Evolutionary conservation across 768 basidiomycete species (phyloP), one percentile per base, ranked within the genome.

Genomic region (Podaxis sp.): DNA sequence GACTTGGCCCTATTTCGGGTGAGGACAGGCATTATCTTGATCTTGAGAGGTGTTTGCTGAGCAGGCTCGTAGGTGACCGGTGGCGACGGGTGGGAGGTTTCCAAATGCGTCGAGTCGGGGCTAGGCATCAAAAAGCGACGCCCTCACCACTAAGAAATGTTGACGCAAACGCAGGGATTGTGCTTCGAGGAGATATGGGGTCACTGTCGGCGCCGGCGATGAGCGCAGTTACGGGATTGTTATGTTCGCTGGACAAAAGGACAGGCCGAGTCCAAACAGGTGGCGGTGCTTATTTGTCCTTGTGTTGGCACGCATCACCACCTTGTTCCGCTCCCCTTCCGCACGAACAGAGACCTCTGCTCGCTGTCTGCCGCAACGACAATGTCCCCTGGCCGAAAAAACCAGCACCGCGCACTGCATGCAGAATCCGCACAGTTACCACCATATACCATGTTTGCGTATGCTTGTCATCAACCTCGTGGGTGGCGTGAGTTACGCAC

Each of bases 11-110:
- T 70, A 41, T 69, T 65, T 48, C 77, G 75, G 36, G 67, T 70
- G 0, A 76, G 77, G 26, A 77, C 75, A 48, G 81, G 77, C 51
- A 75, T 72, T 24, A 70, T 62, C 66, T 69, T 69, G 51, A 66
- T 57, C 50, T 68, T 15, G 71, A 63, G 28, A 73, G 75, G 46
- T 76, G 61, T 58, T 70, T 75, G 64, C 76, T 75, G 67, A 64
- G 22, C 68, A 63, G 63, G 64, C 44, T 60, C 53, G 26, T 37
- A 54, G n/a, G 33, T 22, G 30, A 41, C 26, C 44, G 51, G 57
- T 63, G 37, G 50, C 62, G 37, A 44, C 17, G 24, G 40, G 37
- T 51, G 57, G 12, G 62, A 62, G 58, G 61, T 65, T 66, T 65
- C 66, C 68, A 68, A 69, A 69, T 65, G 68, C 58, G 68, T 64